Evolutionary conservation across 208 protist species (phyloP).

Genomic region (Naegleria gruberi): DNA sequence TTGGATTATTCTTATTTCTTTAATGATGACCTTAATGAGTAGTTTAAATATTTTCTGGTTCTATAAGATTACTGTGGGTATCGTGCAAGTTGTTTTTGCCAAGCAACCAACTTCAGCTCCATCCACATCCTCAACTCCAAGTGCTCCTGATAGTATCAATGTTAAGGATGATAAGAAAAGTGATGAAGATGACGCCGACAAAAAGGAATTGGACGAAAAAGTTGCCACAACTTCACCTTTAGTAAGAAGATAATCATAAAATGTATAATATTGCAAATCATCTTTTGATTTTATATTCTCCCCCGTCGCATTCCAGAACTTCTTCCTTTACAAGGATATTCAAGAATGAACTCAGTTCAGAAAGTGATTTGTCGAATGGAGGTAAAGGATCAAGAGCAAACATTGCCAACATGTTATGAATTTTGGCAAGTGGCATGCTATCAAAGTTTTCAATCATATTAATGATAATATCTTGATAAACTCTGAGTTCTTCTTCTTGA

Average conservation of each 20-base stretch:
- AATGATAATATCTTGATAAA: neutral
- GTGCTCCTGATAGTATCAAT: neutral
- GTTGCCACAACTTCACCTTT: neutral
- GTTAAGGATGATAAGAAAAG: neutral
- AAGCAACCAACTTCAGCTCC: neutral
- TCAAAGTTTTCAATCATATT: neutral
- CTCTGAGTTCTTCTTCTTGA: neutral
- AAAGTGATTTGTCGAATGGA: neutral
- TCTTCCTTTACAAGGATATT: neutral
- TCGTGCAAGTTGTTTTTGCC: neutral
- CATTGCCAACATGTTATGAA: neutral
- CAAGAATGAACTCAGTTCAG: neutral
- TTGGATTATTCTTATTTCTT: neutral
- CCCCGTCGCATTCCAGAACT: neutral
- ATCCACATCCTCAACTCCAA: neutral
- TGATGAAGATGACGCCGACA: neutral
- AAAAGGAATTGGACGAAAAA: neutral
- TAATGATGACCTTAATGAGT: neutral
- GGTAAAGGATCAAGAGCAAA: neutral
- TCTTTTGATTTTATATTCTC: neutral
- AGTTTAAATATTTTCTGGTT: neutral
- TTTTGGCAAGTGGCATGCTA: neutral
- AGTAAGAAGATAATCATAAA: neutral
- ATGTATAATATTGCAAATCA: neutral
- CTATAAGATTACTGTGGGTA: neutral